Percentiles rank a stretch among this genome's conserved stretches.
phyloP scores from a whole-genome alignment of 2,329 filamentous ascomycete species.

The Orbilia quercus region DNA sequence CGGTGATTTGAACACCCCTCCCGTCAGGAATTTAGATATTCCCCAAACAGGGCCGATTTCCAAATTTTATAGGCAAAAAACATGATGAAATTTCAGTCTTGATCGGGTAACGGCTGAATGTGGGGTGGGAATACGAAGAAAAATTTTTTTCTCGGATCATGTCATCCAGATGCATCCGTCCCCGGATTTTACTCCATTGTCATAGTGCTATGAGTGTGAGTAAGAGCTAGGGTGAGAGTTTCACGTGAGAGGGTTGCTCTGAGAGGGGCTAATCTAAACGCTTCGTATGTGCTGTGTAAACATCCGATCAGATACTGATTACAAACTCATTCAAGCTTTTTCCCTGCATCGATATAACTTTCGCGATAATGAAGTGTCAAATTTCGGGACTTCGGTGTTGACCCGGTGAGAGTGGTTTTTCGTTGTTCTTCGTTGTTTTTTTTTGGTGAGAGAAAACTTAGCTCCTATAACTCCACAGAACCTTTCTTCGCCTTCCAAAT shows the following conservation, averaged over 20 bases:
- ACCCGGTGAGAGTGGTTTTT: slow-evolving; percentile 7
- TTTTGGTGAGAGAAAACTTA: too few relatives aligned
- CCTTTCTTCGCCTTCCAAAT: neutral
- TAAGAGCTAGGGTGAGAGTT: too few relatives aligned
- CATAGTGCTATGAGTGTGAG: too few relatives aligned
- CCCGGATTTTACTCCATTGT: slow-evolving; percentile 25
- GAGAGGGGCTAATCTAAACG: slow-evolving; percentile 20
- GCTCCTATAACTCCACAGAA: slow-evolving; percentile 1
- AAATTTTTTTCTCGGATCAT: too few relatives aligned
- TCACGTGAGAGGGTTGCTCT: slow-evolving; percentile 49
- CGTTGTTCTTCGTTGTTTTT: too few relatives aligned
- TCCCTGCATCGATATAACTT: slow-evolving; percentile 4
- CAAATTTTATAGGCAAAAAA: too few relatives aligned
- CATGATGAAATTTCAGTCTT: too few relatives aligned
- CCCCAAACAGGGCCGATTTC: too few relatives aligned
- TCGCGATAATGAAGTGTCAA: slow-evolving; percentile 21
- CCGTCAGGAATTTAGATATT: too few relatives aligned
- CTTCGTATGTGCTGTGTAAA: too few relatives aligned
- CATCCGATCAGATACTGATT: neutral
- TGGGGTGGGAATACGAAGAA: slow-evolving; percentile 46
- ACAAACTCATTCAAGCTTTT: slow-evolving; percentile 3
- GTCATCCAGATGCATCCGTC: slow-evolving; percentile 1
- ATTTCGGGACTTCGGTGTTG: slow-evolving; percentile 23
- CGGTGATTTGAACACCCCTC: too few relatives aligned
- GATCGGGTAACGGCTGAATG: slow-evolving; percentile 1